phyloP scores from a whole-genome alignment of 306 rosid species.

The Macrotyloma uniflorum region DNA sequence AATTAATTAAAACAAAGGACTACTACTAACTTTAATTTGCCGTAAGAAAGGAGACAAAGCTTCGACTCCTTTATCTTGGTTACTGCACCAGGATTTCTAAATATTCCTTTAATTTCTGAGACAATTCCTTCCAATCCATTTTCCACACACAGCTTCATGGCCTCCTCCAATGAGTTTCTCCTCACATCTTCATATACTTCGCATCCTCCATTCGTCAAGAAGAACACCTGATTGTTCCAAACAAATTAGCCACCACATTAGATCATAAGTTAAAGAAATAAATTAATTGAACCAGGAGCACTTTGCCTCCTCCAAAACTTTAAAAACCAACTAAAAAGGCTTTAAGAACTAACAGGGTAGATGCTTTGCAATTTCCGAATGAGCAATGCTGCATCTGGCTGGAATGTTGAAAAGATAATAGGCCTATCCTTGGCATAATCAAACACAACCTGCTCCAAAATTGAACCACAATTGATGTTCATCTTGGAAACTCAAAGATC shows the following conservation, averaged over 20 bases:
- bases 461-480: too few species aligned
- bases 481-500: neutral
- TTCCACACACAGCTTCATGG: slow-evolving; percentile 76
- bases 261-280: neutral
- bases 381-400: slow-evolving; percentile 77
- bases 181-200: slow-evolving; percentile 74
- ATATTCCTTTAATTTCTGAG: slow-evolving; percentile 75
- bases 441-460: slow-evolving; percentile 57
- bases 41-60: slow-evolving; percentile 83
- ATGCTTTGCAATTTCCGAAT: slow-evolving; percentile 58
- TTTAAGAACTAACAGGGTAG: slow-evolving; percentile 60
- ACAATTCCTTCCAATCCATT: slow-evolving; percentile 91
- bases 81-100: slow-evolving; percentile 72
- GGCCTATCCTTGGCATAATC: slow-evolving; percentile 67
- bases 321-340: neutral
- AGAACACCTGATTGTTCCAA: slow-evolving; percentile 62
- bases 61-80: slow-evolving; percentile 73
- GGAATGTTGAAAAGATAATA: slow-evolving; percentile 72
- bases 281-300: neutral
- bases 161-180: slow-evolving; percentile 92
- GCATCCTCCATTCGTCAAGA: slow-evolving; percentile 89
- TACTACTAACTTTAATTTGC: slow-evolving; percentile 68
- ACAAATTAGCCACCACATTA: neutral
- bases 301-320: neutral
- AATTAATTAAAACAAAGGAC: too few species aligned